Conservation (phyloP, 2,329 filamentous ascomycete genomes). For the Cordyceps tenuipes region DNA sequence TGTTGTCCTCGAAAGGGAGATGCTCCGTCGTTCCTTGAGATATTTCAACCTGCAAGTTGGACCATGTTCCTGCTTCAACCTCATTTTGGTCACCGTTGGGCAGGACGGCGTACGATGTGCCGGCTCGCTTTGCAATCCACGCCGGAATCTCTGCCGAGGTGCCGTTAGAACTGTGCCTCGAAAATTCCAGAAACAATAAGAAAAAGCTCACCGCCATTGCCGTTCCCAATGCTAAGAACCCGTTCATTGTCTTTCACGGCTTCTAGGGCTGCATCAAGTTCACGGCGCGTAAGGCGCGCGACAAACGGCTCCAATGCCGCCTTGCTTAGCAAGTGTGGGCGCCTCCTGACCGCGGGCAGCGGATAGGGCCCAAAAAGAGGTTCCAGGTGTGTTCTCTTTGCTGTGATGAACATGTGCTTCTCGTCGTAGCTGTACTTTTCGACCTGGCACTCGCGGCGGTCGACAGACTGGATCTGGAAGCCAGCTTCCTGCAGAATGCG, state of each 20-base stretch:
- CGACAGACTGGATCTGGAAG: neutral
- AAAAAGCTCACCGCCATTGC: neutral
- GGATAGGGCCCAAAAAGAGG: neutral
- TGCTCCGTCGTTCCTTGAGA: neutral
- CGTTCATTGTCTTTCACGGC: neutral
- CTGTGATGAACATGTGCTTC: neutral
- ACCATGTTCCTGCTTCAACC: neutral
- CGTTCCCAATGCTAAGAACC: neutral
- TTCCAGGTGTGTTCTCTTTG: neutral
- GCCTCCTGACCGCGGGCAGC: neutral
- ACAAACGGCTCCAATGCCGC: neutral
- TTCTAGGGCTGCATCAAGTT: neutral
- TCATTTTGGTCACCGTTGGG: neutral
- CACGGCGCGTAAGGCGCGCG: neutral
- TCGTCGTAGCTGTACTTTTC: neutral
- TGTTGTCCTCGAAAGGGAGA: neutral
- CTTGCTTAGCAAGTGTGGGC: neutral
- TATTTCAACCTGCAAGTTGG: neutral
- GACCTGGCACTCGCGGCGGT: neutral
- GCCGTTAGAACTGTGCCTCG: too few species aligned
- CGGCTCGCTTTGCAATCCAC: neutral
- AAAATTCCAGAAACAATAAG: too few species aligned
- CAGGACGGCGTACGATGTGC: neutral
- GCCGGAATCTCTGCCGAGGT: neutral
- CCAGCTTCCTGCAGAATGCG: neutral